phyloP scores from a whole-genome alignment of 1,139 yeast genomes.

The Suhomyces maxii region DNA sequence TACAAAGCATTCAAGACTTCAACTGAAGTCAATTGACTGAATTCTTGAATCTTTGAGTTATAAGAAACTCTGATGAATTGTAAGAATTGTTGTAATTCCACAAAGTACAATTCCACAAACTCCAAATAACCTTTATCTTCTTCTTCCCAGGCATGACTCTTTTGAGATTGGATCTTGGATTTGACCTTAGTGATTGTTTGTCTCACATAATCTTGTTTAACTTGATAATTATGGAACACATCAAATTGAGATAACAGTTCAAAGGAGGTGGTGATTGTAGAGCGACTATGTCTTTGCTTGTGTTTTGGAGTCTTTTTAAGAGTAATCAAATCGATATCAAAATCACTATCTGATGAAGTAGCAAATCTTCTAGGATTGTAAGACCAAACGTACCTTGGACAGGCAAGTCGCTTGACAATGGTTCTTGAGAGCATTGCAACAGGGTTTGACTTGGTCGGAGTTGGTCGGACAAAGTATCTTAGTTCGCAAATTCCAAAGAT shows the following conservation, averaged over 20 bases:
- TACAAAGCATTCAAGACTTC: conserved; percentile 32
- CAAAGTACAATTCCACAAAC: conserved; percentile 22
- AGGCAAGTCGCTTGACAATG: background rate
- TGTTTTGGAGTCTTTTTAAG: conserved; percentile 27
- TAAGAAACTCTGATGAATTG: conserved; percentile 26
- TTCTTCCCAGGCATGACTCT: background rate
- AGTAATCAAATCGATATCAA: conserved; percentile 40
- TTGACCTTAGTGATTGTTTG: conserved; percentile 4
- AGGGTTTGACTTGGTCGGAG: background rate
- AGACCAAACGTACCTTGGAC: conserved; percentile 3
- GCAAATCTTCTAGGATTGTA: conserved; percentile 13
- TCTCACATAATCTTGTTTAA: conserved; percentile 1
- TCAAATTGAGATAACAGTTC: conserved; percentile 11
- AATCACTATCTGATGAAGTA: conserved; percentile 20
- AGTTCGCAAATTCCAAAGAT: background rate
- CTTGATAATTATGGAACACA: conserved; percentile 1
- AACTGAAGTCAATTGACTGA: conserved; percentile 28
- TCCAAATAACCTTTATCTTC: conserved; percentile 13
- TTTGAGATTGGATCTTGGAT: background rate
- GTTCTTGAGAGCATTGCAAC: background rate
- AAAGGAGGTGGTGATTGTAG: conserved; percentile 3
- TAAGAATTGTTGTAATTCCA: conserved; percentile 25
- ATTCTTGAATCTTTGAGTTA: conserved; percentile 21
- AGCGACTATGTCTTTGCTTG: background rate
- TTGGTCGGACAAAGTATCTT: background rate